A percentile compares a stretch with the other conserved stretches of the same genome.
Evolutionary conservation across 2,329 filamentous ascomycete genomes (phyloP).

Genomic region (Aspergillus intermedius): DNA sequence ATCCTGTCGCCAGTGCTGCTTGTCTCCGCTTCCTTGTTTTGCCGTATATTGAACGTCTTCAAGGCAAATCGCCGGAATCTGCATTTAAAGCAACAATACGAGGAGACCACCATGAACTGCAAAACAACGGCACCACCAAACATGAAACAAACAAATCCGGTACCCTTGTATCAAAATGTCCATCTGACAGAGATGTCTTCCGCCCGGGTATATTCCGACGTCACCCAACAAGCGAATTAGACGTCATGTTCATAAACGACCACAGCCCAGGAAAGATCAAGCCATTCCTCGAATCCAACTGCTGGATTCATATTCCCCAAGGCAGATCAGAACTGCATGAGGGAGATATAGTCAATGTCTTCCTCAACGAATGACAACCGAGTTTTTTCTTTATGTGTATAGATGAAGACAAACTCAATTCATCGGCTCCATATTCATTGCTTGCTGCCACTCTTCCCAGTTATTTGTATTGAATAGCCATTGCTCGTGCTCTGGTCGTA

Average conservation of each 20-base stretch:
- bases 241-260: constrained; percentile 12
- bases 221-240: not conserved
- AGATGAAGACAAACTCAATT: no score
- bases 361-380: not conserved
- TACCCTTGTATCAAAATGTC: not conserved
- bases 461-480: constrained; percentile 20
- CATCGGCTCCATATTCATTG: constrained; percentile 27
- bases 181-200: constrained; percentile 6
- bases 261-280: constrained; percentile 18
- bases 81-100: not conserved
- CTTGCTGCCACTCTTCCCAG: constrained; percentile 39
- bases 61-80: constrained; percentile 4
- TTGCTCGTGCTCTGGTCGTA: constrained; percentile 5
- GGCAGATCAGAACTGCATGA: constrained; percentile 6
- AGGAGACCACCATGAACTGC: not conserved
- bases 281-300: constrained; percentile 16
- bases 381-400: not conserved
- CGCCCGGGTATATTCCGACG: constrained; percentile 3
- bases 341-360: constrained; percentile 10
- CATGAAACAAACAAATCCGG: not conserved
- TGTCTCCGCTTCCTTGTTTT: constrained; percentile 23
- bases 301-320: constrained; percentile 19
- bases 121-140: not conserved
- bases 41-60: constrained; percentile 16
- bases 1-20: constrained; percentile 22